A percentile compares a stretch with the other conserved stretches of the same genome.
phyloP scores from a whole-genome alignment of 768 basidiomycete genomes.

The Termitomyces sp. region DNA sequence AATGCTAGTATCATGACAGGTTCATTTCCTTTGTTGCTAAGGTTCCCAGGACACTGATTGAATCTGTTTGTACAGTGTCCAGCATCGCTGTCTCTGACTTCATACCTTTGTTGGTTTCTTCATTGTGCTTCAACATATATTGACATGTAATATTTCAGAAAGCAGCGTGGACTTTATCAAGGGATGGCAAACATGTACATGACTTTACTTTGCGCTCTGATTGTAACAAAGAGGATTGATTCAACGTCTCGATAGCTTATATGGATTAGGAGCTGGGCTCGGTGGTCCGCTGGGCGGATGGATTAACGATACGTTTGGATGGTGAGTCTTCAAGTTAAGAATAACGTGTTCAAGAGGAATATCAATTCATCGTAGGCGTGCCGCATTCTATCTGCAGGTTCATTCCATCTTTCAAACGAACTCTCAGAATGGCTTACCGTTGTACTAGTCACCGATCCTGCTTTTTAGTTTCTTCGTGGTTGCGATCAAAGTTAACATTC shows the following conservation, averaged over 20 bases:
- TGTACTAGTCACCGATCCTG: slow-evolving; percentile 68
- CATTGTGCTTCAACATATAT: slow-evolving; percentile 7
- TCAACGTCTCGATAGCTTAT: slow-evolving; percentile 48
- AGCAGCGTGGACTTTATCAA: slow-evolving; percentile 87
- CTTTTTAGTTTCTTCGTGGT: slow-evolving; percentile 69
- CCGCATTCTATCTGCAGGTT: slow-evolving; percentile 85
- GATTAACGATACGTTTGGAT: slow-evolving; percentile 83
- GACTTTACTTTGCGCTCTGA: background rate
- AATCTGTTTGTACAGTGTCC: slow-evolving; percentile 50
- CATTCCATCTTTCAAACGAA: slow-evolving; percentile 16
- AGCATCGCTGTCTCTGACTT: slow-evolving; percentile 86
- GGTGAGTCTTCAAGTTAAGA: slow-evolving; percentile 45
- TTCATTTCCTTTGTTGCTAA: slow-evolving; percentile 25
- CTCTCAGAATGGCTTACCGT: background rate
- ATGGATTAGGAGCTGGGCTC: slow-evolving; percentile 77
- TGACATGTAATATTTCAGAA: slow-evolving; percentile 39
- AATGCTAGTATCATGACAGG: slow-evolving; percentile 77
- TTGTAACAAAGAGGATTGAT: background rate
- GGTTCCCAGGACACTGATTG: slow-evolving; percentile 22
- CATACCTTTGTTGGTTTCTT: slow-evolving; percentile 70
- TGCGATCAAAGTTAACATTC: slow-evolving; percentile 73
- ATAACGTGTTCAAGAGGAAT: slow-evolving; percentile 4
- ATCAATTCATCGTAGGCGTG: slow-evolving; percentile 52
- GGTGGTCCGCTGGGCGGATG: slow-evolving; percentile 83
- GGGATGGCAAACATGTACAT: slow-evolving; percentile 85